These are phyloP conservation scores for Endothia cerciana DNA, from an alignment of 2,329 filamentous ascomycete species.

Conservation along the genomic window DNA sequence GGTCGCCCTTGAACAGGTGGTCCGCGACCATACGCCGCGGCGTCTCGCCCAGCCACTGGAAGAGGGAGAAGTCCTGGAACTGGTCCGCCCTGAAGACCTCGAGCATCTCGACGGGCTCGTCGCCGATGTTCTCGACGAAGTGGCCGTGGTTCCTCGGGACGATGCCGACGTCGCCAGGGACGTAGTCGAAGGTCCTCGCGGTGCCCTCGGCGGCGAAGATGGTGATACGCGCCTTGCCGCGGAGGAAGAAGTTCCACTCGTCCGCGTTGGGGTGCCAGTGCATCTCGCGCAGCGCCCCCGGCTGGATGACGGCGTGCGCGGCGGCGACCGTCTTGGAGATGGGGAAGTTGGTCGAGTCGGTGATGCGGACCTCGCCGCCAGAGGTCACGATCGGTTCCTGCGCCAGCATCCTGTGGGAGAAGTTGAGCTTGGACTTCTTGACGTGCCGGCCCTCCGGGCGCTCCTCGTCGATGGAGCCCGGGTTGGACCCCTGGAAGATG, in stretches of 20 bases:
- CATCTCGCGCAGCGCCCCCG: constrained; percentile 76
- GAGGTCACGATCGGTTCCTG: constrained; percentile 68
- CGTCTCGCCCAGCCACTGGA: constrained; percentile 77
- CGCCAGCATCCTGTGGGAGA: constrained; percentile 73
- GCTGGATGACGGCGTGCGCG: constrained; percentile 71
- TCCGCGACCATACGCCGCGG: constrained; percentile 68
- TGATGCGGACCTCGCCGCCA: constrained; percentile 73
- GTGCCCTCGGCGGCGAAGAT: constrained; percentile 72
- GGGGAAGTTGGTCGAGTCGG: constrained; percentile 76
- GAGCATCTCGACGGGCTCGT: constrained; percentile 74
- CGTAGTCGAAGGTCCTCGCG: constrained; percentile 77
- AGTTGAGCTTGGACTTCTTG: constrained; percentile 69
- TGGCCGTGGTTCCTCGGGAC: constrained; percentile 79
- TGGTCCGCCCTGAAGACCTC: constrained; percentile 75
- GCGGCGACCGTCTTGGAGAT: constrained; percentile 75
- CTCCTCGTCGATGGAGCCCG: constrained; percentile 68
- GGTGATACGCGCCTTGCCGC: constrained; percentile 72
- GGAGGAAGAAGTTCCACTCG: constrained; percentile 81
- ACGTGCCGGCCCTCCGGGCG: constrained; percentile 63
- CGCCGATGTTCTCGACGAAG: constrained; percentile 81
- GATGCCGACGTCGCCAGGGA: constrained; percentile 75
- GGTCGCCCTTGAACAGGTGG: constrained; percentile 66
- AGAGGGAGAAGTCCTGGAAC: constrained; percentile 74
- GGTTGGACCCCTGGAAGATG: constrained; percentile 73
- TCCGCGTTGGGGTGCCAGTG: constrained; percentile 83